Conservation (phyloP, 805 yeast species). For the Suhomyces sp. region DNA sequence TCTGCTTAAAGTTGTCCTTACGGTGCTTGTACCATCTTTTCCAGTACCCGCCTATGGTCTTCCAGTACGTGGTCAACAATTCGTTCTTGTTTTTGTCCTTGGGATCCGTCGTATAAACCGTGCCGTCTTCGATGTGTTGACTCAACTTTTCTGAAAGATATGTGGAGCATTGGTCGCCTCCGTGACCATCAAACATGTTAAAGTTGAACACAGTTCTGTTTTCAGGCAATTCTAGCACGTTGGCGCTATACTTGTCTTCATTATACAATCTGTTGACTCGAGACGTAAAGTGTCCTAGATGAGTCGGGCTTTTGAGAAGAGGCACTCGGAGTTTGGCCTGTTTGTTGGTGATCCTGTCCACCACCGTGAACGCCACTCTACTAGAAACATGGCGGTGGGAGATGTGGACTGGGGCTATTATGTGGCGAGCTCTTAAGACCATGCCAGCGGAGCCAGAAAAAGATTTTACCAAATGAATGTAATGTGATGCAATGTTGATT, state of each 20-base stretch:
- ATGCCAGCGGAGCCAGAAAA: not conserved
- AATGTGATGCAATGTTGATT: not conserved
- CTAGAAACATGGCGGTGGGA: constrained; percentile 13
- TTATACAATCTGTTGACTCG: constrained; percentile 75
- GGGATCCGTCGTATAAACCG: constrained; percentile 18
- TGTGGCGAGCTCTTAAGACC: not conserved
- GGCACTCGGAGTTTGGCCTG: constrained; percentile 48
- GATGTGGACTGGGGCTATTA: not conserved
- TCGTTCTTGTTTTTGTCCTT: constrained; percentile 33
- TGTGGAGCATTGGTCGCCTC: constrained; percentile 73
- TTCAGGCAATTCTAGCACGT: constrained; percentile 43
- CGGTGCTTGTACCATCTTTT: constrained; percentile 60
- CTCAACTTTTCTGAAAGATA: constrained; percentile 55
- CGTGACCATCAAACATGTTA: constrained; percentile 91
- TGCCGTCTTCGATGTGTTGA: constrained; percentile 48
- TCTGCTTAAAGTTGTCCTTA: constrained; percentile 25
- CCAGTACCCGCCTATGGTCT: constrained; percentile 83
- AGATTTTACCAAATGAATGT: not conserved
- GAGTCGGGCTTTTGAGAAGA: constrained; percentile 61
- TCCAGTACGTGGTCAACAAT: constrained; percentile 53
- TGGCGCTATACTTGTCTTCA: constrained; percentile 77
- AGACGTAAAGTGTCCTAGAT: constrained; percentile 74
- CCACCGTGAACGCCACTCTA: constrained; percentile 28
- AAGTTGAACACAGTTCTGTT: constrained; percentile 51
- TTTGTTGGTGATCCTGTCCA: constrained; percentile 15